A percentile compares a stretch with the other conserved stretches of the same genome.
Conservation (phyloP, 139 green algal genomes). For the Volvox africanus region DNA sequence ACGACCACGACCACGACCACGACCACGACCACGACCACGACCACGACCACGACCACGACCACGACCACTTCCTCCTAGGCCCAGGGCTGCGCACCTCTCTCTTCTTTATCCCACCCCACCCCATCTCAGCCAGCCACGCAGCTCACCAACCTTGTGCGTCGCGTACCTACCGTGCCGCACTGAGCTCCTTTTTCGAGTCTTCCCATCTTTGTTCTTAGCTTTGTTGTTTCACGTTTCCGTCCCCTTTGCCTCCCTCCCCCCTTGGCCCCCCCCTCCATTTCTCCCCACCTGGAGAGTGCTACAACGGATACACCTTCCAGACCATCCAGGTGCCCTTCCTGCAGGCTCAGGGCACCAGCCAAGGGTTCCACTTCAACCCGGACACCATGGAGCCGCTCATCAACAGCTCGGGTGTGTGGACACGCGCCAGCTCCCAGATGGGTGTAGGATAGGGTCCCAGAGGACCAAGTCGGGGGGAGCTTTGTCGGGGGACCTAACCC, state of each 20-base stretch:
- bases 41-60: no score
- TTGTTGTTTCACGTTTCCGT: background rate
- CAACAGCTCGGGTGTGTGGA: background rate
- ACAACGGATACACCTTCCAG: conserved; percentile 37
- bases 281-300: conserved; percentile 20
- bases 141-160: no score
- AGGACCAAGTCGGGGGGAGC: background rate
- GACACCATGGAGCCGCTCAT: conserved; percentile 30
- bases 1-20: no score
- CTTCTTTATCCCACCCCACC: no score
- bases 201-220: background rate
- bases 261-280: background rate
- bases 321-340: conserved; percentile 33
- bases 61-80: no score
- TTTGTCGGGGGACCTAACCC: no score
- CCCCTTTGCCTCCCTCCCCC: background rate
- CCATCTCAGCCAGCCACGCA: no score
- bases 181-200: no score
- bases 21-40: no score
- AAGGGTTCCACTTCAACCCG: conserved; percentile 39
- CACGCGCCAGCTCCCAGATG: background rate
- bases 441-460: background rate
- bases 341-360: conserved; percentile 32
- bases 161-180: no score
- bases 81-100: no score